These are phyloP conservation scores for Penicillium cinerascens DNA, from an alignment of 495 filamentous ascomycete genomes.

Conservation along the genomic window DNA sequence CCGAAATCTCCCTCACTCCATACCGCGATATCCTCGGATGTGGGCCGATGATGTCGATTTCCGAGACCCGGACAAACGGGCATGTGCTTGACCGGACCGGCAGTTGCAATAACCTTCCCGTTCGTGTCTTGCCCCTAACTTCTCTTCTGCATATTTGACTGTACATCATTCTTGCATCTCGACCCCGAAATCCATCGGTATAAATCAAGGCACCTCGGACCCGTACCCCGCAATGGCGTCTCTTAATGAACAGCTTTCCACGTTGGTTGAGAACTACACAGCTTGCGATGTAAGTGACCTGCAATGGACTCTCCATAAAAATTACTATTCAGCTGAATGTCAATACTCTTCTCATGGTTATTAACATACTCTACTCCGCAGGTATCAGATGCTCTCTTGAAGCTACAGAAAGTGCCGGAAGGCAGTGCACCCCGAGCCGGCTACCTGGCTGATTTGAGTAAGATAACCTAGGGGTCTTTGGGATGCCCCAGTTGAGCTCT, in stretches of 20 bases:
- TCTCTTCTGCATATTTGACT: neutral
- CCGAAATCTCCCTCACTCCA: conserved; percentile 5
- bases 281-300: conserved; percentile 44
- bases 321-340: neutral
- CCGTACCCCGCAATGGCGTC: conserved; percentile 24
- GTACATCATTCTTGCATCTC: neutral
- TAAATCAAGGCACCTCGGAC: neutral
- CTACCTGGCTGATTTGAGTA: conserved; percentile 59
- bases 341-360: neutral
- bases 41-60: conserved; percentile 21
- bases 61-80: conserved; percentile 24
- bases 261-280: conserved; percentile 37
- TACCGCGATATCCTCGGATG: conserved; percentile 12
- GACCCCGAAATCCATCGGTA: neutral
- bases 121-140: neutral
- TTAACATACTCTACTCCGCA: conserved; percentile 16
- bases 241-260: conserved; percentile 33
- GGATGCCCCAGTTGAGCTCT: neutral
- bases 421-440: conserved; percentile 46
- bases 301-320: neutral
- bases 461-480: too few species aligned
- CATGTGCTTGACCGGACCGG: conserved; percentile 16
- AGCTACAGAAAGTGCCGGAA: conserved; percentile 48
- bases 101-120: neutral
- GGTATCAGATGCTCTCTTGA: conserved; percentile 62